A percentile compares a stretch with the other conserved stretches of the same genome.
phyloP scores from a whole-genome alignment of 257 asterid genomes.

The Capsicum rhomboideum region DNA sequence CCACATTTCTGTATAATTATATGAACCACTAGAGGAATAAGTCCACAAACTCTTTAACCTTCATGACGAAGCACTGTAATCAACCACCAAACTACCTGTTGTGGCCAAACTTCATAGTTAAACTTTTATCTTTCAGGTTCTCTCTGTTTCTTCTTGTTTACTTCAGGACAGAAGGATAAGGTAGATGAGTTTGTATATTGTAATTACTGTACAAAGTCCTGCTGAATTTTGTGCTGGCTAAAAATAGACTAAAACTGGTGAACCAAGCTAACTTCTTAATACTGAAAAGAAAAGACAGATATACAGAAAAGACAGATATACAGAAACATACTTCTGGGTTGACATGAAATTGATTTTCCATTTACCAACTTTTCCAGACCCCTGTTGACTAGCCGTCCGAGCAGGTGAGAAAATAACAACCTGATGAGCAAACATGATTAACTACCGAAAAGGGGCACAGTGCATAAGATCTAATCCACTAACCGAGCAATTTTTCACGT shows the following conservation, averaged over 20 bases:
- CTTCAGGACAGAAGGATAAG: not conserved
- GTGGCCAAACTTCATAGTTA: not conserved
- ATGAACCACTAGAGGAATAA: not conserved
- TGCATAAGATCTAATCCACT: not conserved
- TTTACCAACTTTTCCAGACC: constrained; percentile 91
- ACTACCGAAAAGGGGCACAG: not conserved
- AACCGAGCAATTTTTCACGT: not conserved
- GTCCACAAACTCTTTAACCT: not conserved
- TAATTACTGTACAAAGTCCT: not conserved
- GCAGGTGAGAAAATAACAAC: constrained; percentile 92
- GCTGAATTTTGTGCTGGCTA: not conserved
- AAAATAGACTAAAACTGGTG: not conserved
- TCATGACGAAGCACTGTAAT: not conserved
- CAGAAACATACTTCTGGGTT: constrained; percentile 70
- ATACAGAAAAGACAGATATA: not conserved
- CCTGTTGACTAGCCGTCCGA: constrained; percentile 93
- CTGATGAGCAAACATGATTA: constrained; percentile 20
- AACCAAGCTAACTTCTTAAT: not conserved
- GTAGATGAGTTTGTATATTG: not conserved
- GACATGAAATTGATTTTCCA: constrained; percentile 96
- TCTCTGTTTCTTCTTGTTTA: not conserved
- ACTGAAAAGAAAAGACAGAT: not conserved
- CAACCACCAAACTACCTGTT: not conserved
- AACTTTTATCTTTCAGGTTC: not conserved
- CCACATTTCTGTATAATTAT: not conserved